Conservation (phyloP, 202 grass and related monocot species). For the Brachypodium distachyon region DNA sequence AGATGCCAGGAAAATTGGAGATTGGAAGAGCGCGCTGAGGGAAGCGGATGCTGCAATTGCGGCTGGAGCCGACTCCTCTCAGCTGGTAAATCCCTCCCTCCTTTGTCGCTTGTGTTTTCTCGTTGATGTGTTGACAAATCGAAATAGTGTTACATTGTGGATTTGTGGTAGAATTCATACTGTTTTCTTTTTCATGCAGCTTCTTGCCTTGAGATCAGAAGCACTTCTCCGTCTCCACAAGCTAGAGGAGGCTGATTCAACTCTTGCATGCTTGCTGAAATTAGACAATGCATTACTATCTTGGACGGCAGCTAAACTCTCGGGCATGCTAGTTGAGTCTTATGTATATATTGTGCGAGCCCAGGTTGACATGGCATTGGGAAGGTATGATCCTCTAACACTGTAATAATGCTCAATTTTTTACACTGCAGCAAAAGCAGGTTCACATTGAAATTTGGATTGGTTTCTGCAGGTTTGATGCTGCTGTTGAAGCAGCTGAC, state of each 20-base stretch:
- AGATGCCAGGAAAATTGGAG: constrained; percentile 66
- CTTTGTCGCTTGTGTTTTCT: not conserved
- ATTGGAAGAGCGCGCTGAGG: constrained; percentile 81
- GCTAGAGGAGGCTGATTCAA: constrained; percentile 70
- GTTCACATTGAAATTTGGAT: not conserved
- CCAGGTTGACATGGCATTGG: constrained; percentile 89
- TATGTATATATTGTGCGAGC: constrained; percentile 74
- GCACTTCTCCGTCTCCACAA: constrained; percentile 85
- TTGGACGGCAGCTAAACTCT: constrained; percentile 35
- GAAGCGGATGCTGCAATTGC: constrained; percentile 90
- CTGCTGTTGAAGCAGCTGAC: constrained; percentile 55
- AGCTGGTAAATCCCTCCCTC: constrained; percentile 42
- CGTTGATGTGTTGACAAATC: not conserved
- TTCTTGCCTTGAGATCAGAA: constrained; percentile 83
- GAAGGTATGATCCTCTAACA: constrained; percentile 52
- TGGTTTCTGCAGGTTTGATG: constrained; percentile 75
- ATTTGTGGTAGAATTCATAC: constrained; percentile 16
- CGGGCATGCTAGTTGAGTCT: constrained; percentile 65
- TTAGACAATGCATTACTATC: constrained; percentile 37
- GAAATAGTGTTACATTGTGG: not conserved
- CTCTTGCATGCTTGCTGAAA: constrained; percentile 52
- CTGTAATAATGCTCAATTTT: constrained; percentile 2
- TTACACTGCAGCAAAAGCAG: not conserved
- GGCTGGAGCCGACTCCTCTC: constrained; percentile 75
- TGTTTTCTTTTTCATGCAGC: constrained; percentile 32